Evolutionary conservation across 1,284 basidiomycete genomes (phyloP), one percentile per base, ranked within the genome.

Genomic region (Inonotus hispidus): DNA sequence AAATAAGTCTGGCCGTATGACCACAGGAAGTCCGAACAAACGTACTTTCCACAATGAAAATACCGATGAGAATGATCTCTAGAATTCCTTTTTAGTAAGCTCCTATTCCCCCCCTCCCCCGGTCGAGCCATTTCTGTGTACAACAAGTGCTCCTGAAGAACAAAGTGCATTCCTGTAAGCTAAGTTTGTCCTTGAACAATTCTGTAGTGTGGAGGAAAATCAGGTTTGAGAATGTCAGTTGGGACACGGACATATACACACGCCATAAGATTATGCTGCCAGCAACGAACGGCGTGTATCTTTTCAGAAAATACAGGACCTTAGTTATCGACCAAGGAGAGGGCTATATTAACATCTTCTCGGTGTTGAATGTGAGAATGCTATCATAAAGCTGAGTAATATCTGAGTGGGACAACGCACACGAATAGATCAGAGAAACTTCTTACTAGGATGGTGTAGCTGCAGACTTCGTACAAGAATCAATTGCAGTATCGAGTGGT

Each of bases 251-350:
- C 8, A 1, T 10, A 29, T 6, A 43, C 56, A 6, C 29, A 57
- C 56, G 56, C 56, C 56, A 57, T 16, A 59, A 14, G 19, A 59
- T 41, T 21, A 59, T 59, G n/a, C 47, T 59, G 32, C 37, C 39
- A 39, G 52, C 57, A 19, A 52, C 29, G 49, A 59, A 59, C n/a
- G 57, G 47, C 19, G 47, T 16, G 21, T 59, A 59, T 19, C 47
- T 27, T 11, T 46, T 59, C 4, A 59, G 47, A 16, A 59, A 23
- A 43, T 37, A 59, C 35, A 59, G 25, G 16, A 53, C 21, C 27
- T 59, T 59, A 8, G 32, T 49, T 43, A 53, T 13, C 2, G 47
- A 50, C 57, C 57, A 59, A 14, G 46, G 27, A n/a, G 47, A 59
- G n/a, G 32, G 45, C 57, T 47, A 59, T n/a, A 59, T 52, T 8